These are phyloP conservation scores for Sungouiella thailandica DNA, from an alignment of 805 yeast species.

Conservation along the genomic window DNA sequence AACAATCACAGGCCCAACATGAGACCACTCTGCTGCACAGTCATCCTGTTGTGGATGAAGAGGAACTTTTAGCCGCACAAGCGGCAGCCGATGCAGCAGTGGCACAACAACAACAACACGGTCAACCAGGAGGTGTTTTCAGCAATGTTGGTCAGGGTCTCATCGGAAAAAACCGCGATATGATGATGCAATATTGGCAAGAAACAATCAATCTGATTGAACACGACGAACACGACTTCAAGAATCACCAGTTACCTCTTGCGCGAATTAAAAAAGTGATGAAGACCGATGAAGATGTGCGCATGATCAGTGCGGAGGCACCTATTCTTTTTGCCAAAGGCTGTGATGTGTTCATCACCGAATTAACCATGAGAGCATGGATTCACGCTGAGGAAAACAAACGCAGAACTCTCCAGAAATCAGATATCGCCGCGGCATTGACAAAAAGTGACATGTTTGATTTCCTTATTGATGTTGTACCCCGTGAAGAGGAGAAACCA, in stretches of 20 bases:
- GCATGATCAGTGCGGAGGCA: conserved; percentile 98
- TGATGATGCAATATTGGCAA: conserved; percentile 98
- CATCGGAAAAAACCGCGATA: conserved; percentile 55
- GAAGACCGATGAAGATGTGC: conserved; percentile 96
- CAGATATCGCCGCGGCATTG: conserved; percentile 92
- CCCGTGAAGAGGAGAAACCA: conserved; percentile 75
- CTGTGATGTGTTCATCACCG: conserved; percentile 95
- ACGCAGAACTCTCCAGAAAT: conserved; percentile 87
- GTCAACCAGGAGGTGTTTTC: conserved; percentile 58
- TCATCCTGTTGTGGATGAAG: conserved; percentile 31
- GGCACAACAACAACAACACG: conserved; percentile 37
- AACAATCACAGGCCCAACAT: conserved; percentile 9
- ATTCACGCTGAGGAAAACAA: conserved; percentile 96
- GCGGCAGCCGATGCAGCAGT: conserved; percentile 47
- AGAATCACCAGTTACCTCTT: conserved; percentile 88
- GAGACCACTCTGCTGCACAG: conserved; percentile 7
- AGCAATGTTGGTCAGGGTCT: conserved; percentile 77
- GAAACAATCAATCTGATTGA: conserved; percentile 91
- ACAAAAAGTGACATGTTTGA: conserved; percentile 97
- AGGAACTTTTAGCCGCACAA: conserved; percentile 40
- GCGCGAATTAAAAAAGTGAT: conserved; percentile 96
- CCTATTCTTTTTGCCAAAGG: conserved; percentile 97
- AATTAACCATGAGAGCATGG: conserved; percentile 98
- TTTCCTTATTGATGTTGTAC: conserved; percentile 91
- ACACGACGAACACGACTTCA: conserved; percentile 83